Percentiles rank a stretch among this genome's conserved stretches.
Conservation (phyloP, 768 basidiomycete genomes). For the Tricholoma furcatifolium region DNA sequence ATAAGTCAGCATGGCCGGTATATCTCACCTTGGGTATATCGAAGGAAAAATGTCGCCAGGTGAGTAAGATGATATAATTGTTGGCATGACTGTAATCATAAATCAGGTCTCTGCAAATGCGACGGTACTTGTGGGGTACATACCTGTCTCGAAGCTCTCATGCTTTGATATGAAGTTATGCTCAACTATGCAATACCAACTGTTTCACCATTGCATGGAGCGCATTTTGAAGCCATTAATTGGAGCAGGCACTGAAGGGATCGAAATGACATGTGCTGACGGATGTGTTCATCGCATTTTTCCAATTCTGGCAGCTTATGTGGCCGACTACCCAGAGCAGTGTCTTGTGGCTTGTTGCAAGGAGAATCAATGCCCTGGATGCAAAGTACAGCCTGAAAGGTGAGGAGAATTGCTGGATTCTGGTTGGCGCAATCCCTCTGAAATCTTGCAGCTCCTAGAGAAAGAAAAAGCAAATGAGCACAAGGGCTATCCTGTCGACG, state of each 20-base stretch:
- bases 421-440: neutral
- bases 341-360: neutral
- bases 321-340: neutral
- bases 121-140: neutral
- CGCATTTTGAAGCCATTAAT: neutral
- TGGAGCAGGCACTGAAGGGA: slow-evolving; percentile 11
- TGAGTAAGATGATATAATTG: neutral
- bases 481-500: neutral
- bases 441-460: neutral
- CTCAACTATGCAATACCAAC: neutral
- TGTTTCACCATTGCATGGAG: neutral
- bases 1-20: slow-evolving; percentile 18
- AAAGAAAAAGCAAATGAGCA: neutral
- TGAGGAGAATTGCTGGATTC: neutral
- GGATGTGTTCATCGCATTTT: too few species aligned
- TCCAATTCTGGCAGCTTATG: too few species aligned
- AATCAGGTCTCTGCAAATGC: neutral
- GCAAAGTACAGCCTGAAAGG: neutral
- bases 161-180: neutral
- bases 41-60: neutral
- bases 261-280: too few species aligned
- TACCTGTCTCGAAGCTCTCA: neutral
- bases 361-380: neutral
- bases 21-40: slow-evolving; percentile 4
- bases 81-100: neutral